These are phyloP conservation scores for Coemansia sp. DNA, from an alignment of 192 early-diverging fungal species.

Conservation along the genomic window DNA sequence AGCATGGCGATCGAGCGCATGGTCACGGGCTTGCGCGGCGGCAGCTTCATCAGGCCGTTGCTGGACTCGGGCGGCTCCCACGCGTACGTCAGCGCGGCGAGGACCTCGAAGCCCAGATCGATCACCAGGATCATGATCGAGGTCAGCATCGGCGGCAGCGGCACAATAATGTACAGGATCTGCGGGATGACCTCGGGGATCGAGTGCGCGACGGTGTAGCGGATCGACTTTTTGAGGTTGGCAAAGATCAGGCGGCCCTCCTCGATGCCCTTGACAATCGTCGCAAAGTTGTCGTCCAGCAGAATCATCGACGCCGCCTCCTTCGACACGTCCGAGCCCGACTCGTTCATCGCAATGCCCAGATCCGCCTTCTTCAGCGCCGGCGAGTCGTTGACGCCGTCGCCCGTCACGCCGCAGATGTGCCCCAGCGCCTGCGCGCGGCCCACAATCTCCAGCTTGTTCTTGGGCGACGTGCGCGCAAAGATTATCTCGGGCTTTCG, in stretches of 20 bases:
- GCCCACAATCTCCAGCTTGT: constrained; percentile 97
- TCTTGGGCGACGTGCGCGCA: constrained; percentile 93
- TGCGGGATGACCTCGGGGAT: constrained; percentile 87
- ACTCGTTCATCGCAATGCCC: constrained; percentile 96
- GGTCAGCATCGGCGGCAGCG: constrained; percentile 76
- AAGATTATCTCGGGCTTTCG: constrained; percentile 95
- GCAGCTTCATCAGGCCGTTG: constrained; percentile 80
- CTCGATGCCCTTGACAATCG: constrained; percentile 86
- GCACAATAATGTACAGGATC: constrained; percentile 82
- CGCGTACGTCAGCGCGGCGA: constrained; percentile 82
- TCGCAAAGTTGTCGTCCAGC: constrained; percentile 98
- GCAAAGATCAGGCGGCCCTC: constrained; percentile 94
- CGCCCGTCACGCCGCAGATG: constrained; percentile 97
- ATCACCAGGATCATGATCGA: constrained; percentile 87
- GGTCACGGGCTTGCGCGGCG: constrained; percentile 88
- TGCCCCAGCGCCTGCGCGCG: constrained; percentile 88
- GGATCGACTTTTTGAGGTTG: constrained; percentile 94
- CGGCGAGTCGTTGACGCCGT: constrained; percentile 96
- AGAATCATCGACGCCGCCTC: constrained; percentile 97
- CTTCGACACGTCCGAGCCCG: constrained; percentile 95
- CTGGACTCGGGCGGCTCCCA: constrained; percentile 85
- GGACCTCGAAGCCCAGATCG: constrained; percentile 94
- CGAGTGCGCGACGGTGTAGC: constrained; percentile 90
- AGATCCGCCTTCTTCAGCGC: constrained; percentile 96
- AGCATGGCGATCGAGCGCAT: constrained; percentile 68